These are phyloP conservation scores for Penicillium steckii DNA, from an alignment of 495 filamentous ascomycete species.

Conservation along the genomic window DNA sequence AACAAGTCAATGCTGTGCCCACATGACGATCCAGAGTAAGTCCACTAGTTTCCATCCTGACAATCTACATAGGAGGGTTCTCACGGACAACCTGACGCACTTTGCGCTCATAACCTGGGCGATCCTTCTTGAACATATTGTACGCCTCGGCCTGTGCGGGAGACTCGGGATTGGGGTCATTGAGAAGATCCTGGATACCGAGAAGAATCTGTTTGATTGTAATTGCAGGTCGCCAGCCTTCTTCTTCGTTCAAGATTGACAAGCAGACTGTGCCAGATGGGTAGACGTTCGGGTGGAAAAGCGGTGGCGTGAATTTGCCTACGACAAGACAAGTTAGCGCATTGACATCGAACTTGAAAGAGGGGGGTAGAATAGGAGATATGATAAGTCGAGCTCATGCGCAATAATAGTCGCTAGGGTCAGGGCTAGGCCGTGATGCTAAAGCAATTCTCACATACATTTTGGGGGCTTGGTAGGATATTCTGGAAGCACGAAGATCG, in stretches of 20 bases:
- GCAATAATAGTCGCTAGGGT: not conserved
- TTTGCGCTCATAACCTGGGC: constrained; percentile 79
- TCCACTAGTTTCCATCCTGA: no score
- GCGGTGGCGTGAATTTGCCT: constrained; percentile 96
- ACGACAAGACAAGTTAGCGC: no score
- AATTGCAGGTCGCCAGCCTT: constrained; percentile 97
- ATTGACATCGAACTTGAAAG: no score
- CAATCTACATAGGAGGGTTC: constrained; percentile 70
- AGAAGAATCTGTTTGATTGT: constrained; percentile 97
- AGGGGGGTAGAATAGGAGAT: no score
- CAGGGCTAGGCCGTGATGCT: not conserved
- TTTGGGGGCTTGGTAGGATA: constrained; percentile 99
- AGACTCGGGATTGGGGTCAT: constrained; percentile 96
- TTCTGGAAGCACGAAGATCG: constrained; percentile 53
- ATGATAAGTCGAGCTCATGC: no score
- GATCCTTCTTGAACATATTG: constrained; percentile 93
- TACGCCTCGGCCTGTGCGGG: constrained; percentile 97
- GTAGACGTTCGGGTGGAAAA: constrained; percentile 99
- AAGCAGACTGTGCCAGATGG: constrained; percentile 97
- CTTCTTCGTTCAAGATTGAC: constrained; percentile 97
- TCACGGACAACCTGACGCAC: constrained; percentile 84
- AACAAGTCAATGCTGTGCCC: no score
- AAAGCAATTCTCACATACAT: constrained; percentile 58
- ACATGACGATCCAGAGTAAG: no score
- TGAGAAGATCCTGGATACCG: constrained; percentile 90